A percentile compares a stretch with the other conserved stretches of the same genome.
phyloP scores from a whole-genome alignment of 1,139 yeast species.

The Debaryomyces subglobosus region DNA sequence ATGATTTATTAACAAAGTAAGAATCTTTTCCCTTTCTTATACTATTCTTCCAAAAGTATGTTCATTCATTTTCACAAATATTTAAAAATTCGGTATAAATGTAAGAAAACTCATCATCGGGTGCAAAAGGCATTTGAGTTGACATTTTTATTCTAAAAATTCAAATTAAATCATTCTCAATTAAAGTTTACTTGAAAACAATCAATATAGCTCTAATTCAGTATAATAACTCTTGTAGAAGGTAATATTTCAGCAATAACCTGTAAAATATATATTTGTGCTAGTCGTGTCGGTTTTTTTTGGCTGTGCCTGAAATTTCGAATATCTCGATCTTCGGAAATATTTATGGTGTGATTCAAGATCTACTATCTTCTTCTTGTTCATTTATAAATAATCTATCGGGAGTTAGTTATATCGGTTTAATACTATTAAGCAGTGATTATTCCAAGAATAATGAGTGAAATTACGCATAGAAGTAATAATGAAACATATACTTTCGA shows the following conservation, averaged over 20 bases:
- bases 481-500: slow-evolving; percentile 38
- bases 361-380: not conserved
- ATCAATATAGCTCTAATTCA: too few species aligned
- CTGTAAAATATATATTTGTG: not conserved
- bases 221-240: not conserved
- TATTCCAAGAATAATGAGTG: slow-evolving; percentile 6
- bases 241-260: not conserved
- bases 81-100: not conserved
- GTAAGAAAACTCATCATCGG: not conserved
- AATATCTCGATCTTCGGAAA: slow-evolving; percentile 5
- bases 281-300: slow-evolving; percentile 3
- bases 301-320: slow-evolving; percentile 1
- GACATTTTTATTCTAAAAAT: not conserved
- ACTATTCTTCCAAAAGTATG: not conserved
- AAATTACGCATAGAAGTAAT: slow-evolving; percentile 40
- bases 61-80: not conserved
- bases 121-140: not conserved
- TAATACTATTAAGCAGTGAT: not conserved
- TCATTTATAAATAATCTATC: not conserved
- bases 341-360: not conserved
- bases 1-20: too few species aligned
- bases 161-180: not conserved
- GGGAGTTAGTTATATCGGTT: not conserved
- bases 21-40: too few species aligned
- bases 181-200: not conserved